Conservation (phyloP, 169 alveolate species). For the Amoebophrya sp. region DNA sequence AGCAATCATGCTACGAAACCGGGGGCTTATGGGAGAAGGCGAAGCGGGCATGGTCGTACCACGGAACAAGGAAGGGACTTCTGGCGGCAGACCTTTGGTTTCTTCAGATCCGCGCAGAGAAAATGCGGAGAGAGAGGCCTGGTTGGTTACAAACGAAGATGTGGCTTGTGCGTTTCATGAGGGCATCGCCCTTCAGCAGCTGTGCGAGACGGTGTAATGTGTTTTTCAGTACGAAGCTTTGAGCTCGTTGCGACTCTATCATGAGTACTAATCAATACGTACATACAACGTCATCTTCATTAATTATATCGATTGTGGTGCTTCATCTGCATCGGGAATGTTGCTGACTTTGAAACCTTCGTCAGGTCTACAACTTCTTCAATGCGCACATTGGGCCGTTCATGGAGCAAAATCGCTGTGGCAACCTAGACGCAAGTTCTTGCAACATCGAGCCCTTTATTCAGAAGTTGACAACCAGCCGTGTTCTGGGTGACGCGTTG, state of each 20-base stretch:
- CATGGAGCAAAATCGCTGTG: not conserved
- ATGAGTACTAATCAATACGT: not conserved
- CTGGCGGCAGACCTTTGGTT: not conserved
- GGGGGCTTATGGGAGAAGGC: not conserved
- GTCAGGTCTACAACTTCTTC: not conserved
- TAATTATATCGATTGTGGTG: not conserved
- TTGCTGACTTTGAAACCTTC: not conserved
- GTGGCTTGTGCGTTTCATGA: not conserved
- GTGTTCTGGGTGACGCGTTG: not conserved
- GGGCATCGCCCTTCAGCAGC: not conserved
- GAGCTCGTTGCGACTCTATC: not conserved
- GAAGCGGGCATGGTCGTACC: not conserved
- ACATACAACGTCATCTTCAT: not conserved
- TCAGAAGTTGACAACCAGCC: not conserved
- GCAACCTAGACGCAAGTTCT: not conserved
- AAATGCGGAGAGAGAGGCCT: not conserved
- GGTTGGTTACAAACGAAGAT: not conserved
- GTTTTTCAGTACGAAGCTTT: not conserved
- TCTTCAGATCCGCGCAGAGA: not conserved
- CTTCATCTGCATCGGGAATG: not conserved
- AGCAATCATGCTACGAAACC: not conserved
- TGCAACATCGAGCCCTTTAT: not conserved
- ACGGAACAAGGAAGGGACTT: not conserved
- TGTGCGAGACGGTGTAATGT: conserved; percentile 2
- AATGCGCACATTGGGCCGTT: not conserved